Evolutionary conservation across 768 basidiomycete genomes (phyloP).

Genomic region (Collybiopsis confluens): DNA sequence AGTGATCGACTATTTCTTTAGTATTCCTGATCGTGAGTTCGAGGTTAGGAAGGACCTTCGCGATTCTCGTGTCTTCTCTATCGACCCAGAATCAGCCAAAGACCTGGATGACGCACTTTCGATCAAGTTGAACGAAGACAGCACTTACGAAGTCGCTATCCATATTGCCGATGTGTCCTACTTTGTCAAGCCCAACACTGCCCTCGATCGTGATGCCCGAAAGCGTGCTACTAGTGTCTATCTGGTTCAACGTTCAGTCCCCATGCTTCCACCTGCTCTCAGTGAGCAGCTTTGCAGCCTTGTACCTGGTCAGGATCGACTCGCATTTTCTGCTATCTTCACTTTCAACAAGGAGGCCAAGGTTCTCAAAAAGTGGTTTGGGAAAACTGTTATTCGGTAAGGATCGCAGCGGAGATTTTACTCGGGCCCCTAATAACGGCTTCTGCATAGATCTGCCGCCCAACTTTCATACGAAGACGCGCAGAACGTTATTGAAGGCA

Average conservation of each 20-base stretch:
- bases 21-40: slow-evolving; percentile 85
- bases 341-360: slow-evolving; percentile 80
- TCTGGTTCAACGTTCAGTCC: slow-evolving; percentile 91
- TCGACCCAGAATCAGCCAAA: slow-evolving; percentile 86
- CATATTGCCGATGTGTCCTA: slow-evolving; percentile 95
- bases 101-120: slow-evolving; percentile 96
- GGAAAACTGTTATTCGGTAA: slow-evolving; percentile 87
- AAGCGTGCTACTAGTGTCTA: slow-evolving; percentile 97
- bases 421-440: slow-evolving; percentile 7
- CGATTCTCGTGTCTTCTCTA: slow-evolving; percentile 81
- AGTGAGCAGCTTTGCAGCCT: slow-evolving; percentile 93
- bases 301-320: slow-evolving; percentile 79
- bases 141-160: slow-evolving; percentile 89
- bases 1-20: slow-evolving; percentile 27
- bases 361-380: slow-evolving; percentile 87
- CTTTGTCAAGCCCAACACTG: slow-evolving; percentile 92
- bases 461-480: slow-evolving; percentile 82
- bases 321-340: slow-evolving; percentile 88
- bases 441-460: slow-evolving; percentile 66
- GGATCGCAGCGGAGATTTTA: slow-evolving; percentile 15
- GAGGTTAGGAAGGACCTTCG: slow-evolving; percentile 89
- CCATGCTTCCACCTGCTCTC: slow-evolving; percentile 94
- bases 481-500: slow-evolving; percentile 78
- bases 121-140: slow-evolving; percentile 84
- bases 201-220: slow-evolving; percentile 96